Percentiles rank a stretch among this genome's conserved stretches.
These are phyloP conservation scores for Pholiota microspora DNA, from an alignment of 768 basidiomycete species.

Conservation along the genomic window DNA sequence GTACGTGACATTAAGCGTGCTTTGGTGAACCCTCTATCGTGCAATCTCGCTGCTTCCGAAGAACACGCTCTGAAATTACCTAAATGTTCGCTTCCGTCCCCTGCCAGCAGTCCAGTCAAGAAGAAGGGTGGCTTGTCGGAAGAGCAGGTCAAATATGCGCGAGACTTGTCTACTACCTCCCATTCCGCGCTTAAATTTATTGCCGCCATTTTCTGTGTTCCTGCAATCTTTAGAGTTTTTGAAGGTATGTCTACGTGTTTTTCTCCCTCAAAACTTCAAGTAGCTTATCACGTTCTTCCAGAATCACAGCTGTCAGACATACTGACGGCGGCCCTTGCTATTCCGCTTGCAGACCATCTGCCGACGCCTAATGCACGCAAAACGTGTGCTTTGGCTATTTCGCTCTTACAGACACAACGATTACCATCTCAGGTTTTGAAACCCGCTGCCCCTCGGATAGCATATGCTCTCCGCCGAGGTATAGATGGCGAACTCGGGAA, in stretches of 20 bases:
- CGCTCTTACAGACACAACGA: conserved; percentile 69
- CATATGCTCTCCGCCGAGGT: conserved; percentile 69
- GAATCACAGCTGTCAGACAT: conserved; percentile 60
- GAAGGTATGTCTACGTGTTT: conserved; percentile 41
- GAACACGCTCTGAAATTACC: conserved; percentile 23
- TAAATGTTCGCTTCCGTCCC: conserved; percentile 56
- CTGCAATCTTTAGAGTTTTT: conserved; percentile 60
- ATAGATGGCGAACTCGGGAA: conserved; percentile 84
- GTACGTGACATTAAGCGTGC: conserved; percentile 68
- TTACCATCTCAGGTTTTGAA: conserved; percentile 59
- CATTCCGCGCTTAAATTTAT: conserved; percentile 72
- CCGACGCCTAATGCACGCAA: conserved; percentile 87
- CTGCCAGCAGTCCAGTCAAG: conserved; percentile 63
- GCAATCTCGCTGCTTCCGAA: conserved; percentile 22
- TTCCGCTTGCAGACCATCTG: conserved; percentile 64
- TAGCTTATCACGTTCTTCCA: conserved; percentile 23
- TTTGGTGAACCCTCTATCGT: conserved; percentile 50
- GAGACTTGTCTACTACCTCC: conserved; percentile 73
- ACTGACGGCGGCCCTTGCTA: conserved; percentile 62
- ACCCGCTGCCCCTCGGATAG: conserved; percentile 65
- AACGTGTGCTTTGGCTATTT: conserved; percentile 76
- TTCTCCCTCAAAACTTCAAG: conserved; percentile 13
- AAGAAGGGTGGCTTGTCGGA: conserved; percentile 72
- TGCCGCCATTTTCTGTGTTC: conserved; percentile 54
- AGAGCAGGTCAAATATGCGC: conserved; percentile 74